A percentile compares a stretch with the other conserved stretches of the same genome.
Evolutionary conservation across 345 rosid species (phyloP).

Genomic region (Abelmoschus esculentus): DNA sequence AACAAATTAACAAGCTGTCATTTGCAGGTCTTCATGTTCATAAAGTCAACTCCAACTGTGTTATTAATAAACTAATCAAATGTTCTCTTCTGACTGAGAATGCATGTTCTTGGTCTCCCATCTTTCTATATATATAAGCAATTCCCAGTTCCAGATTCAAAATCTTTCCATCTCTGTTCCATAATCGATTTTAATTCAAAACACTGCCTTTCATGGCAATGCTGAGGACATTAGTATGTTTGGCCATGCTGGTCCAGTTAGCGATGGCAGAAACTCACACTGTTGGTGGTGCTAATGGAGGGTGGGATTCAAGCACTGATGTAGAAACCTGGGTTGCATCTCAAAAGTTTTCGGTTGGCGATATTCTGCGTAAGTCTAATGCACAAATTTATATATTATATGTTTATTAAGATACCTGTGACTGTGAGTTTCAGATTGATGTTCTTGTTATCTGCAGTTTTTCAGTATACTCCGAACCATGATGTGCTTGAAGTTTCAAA

Average conservation of each 20-base stretch:
- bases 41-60: background rate
- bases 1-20: background rate
- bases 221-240: background rate
- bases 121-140: background rate
- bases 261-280: slow-evolving; percentile 44
- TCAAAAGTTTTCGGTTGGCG: slow-evolving; percentile 51
- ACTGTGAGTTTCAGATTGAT: background rate
- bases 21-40: background rate
- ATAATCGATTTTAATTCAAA: background rate
- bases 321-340: slow-evolving; percentile 49
- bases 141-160: background rate
- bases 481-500: slow-evolving; percentile 53
- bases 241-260: slow-evolving; percentile 37
- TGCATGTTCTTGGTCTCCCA: too few species aligned
- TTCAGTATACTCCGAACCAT: slow-evolving; percentile 43
- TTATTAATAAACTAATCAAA: background rate
- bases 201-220: background rate
- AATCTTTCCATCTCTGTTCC: background rate
- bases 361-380: slow-evolving; percentile 49
- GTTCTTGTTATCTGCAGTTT: slow-evolving; percentile 30
- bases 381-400: background rate
- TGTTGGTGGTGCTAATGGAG: slow-evolving; percentile 57
- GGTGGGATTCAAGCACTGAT: slow-evolving; percentile 48
- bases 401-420: too few species aligned
- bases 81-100: background rate